phyloP scores from a whole-genome alignment of 2,329 filamentous ascomycete genomes.

The Penicillium crustosum region DNA sequence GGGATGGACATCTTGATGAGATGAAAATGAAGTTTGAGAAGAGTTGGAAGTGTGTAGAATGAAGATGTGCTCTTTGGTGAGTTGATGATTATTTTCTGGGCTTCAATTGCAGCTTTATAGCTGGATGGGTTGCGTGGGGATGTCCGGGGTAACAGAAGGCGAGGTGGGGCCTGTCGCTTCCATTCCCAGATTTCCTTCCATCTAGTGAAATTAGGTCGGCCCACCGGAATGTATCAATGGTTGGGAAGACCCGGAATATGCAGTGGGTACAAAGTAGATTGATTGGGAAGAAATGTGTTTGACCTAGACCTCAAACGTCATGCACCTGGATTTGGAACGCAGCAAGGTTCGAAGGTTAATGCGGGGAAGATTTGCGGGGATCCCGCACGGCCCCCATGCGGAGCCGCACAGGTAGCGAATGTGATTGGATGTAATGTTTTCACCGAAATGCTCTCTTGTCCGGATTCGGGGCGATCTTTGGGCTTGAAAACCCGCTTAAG shows the following conservation, averaged over 20 bases:
- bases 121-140: neutral
- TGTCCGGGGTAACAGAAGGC: neutral
- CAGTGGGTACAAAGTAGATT: neutral
- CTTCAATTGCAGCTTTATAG: conserved; percentile 7
- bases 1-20: conserved; percentile 56
- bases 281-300: neutral
- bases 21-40: neutral
- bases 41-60: neutral
- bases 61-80: neutral
- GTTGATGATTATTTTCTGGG: neutral
- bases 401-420: conserved; percentile 10
- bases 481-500: neutral
- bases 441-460: neutral
- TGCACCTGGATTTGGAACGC: neutral
- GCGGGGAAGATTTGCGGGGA: conserved; percentile 16
- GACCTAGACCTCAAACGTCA: neutral
- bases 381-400: conserved; percentile 10
- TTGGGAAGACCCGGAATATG: too few relatives aligned
- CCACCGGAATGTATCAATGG: neutral
- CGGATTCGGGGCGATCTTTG: neutral
- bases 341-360: neutral
- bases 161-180: neutral
- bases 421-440: neutral
- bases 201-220: conserved; percentile 4
- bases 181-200: neutral